phyloP scores from a whole-genome alignment of 306 rosid genomes.

The Rosa multiflora region DNA sequence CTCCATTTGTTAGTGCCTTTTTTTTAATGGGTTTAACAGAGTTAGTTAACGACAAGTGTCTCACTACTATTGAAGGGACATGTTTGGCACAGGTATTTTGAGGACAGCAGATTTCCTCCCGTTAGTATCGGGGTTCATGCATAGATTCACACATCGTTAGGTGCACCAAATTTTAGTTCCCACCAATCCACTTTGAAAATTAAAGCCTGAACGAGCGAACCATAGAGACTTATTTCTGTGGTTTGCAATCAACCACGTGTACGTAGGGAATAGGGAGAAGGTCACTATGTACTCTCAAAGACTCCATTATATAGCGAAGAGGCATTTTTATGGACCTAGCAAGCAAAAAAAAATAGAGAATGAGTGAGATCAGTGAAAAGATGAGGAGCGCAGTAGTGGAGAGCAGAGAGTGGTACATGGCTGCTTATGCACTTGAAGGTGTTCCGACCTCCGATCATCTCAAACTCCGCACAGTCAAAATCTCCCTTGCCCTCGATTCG shows the following conservation, averaged over 20 bases:
- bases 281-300: too few species aligned
- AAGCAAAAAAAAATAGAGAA: not conserved
- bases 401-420: slow-evolving; percentile 62
- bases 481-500: slow-evolving; percentile 35
- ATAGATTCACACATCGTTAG: not conserved
- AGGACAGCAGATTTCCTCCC: too few species aligned
- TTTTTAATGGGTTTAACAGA: too few species aligned
- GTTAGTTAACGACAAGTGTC: too few species aligned
- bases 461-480: slow-evolving; percentile 36
- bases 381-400: slow-evolving; percentile 20
- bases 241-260: too few species aligned
- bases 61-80: too few species aligned
- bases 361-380: not conserved
- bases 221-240: too few species aligned
- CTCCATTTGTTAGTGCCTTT: too few species aligned
- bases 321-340: not conserved
- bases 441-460: slow-evolving; percentile 53
- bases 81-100: too few species aligned
- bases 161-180: not conserved
- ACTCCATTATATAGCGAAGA: not conserved
- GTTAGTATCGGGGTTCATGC: too few species aligned
- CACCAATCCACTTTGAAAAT: not conserved
- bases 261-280: too few species aligned
- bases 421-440: slow-evolving; percentile 44
- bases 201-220: not conserved